A percentile compares a stretch with the other conserved stretches of the same genome.
Conservation (phyloP, 2,329 filamentous ascomycete species). For the Colletotrichum sp. region DNA sequence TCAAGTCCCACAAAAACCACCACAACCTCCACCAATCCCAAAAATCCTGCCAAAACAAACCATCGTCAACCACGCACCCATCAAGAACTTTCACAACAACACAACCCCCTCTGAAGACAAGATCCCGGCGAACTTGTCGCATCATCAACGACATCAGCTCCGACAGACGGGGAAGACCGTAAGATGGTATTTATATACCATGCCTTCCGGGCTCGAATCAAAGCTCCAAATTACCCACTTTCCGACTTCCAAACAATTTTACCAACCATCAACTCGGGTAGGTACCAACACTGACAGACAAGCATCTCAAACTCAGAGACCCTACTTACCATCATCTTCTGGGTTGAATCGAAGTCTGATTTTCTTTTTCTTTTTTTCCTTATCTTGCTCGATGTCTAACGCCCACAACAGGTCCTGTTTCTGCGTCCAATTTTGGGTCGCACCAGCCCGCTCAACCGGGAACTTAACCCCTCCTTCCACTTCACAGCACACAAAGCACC, state of each 20-base stretch:
- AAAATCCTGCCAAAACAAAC: neutral
- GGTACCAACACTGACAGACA: neutral
- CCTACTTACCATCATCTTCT: neutral
- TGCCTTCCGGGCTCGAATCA: neutral
- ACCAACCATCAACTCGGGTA: neutral
- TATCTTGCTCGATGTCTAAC: neutral
- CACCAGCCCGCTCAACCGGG: neutral
- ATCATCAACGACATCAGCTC: neutral
- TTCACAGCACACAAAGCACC: neutral
- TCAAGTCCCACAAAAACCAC: neutral
- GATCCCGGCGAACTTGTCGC: neutral
- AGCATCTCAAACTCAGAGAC: neutral
- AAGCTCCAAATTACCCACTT: neutral
- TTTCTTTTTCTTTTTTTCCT: neutral
- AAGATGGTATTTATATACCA: neutral
- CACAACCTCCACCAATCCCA: neutral
- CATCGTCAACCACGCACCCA: neutral
- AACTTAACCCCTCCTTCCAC: neutral
- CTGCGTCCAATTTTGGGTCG: neutral
- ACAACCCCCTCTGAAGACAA: neutral
- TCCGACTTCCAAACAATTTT: neutral
- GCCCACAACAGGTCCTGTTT: neutral
- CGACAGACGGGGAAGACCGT: neutral
- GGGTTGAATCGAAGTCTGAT: neutral
- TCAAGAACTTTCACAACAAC: neutral